A percentile compares a stretch with the other conserved stretches of the same genome.
Evolutionary conservation across 202 grass and related monocot genomes (phyloP).

Genomic region (Zizania palustris): DNA sequence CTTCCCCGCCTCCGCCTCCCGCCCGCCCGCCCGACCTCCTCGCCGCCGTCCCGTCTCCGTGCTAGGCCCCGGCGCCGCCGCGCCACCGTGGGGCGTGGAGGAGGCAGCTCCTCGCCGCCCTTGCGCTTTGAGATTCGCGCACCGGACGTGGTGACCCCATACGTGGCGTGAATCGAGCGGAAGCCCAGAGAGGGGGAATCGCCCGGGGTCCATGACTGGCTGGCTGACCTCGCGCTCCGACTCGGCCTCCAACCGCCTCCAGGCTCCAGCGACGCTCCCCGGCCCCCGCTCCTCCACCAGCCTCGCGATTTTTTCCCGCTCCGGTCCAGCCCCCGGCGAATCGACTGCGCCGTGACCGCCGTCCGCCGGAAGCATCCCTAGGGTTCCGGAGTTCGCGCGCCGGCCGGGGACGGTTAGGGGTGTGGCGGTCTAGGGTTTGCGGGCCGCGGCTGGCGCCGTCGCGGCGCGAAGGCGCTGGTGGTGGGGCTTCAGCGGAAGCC

Average conservation of each 20-base stretch:
- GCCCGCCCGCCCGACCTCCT: background rate
- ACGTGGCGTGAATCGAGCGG: conserved; percentile 12
- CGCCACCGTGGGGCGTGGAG: background rate
- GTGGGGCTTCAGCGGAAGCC: background rate
- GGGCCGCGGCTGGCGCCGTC: conserved; percentile 23
- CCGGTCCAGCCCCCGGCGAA: background rate
- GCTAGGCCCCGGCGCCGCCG: background rate
- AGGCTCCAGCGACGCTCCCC: background rate
- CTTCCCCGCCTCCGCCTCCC: background rate
- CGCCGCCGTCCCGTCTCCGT: background rate
- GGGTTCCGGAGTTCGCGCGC: background rate
- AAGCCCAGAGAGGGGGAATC: conserved; percentile 13
- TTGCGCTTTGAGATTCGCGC: background rate
- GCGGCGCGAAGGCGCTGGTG: background rate
- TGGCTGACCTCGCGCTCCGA: background rate
- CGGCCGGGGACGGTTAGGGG: conserved; percentile 10
- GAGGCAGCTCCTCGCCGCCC: background rate
- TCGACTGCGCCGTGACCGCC: background rate
- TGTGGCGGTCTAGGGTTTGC: conserved; percentile 38
- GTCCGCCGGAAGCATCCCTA: background rate
- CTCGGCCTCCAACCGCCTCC: background rate
- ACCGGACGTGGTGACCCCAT: background rate
- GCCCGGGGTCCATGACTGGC: background rate
- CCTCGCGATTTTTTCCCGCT: background rate
- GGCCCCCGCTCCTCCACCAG: background rate